Evolutionary conservation across 2,329 filamentous ascomycete genomes (phyloP).

Genomic region (Talaromyces sp.): DNA sequence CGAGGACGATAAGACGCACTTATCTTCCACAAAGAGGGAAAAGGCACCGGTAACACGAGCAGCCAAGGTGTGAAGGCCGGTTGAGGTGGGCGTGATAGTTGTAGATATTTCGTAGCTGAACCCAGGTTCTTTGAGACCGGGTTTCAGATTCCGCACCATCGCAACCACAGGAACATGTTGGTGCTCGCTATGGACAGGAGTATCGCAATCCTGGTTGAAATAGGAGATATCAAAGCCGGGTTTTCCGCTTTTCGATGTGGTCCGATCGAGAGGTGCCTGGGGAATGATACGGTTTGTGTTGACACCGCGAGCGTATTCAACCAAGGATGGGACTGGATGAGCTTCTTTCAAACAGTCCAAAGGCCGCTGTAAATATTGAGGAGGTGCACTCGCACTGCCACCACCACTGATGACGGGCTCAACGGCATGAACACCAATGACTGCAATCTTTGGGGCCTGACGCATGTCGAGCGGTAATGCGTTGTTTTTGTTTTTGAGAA

Average conservation of each 20-base stretch:
- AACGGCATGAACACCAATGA: constrained; percentile 2
- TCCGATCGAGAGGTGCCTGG: background rate
- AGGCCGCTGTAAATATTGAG: constrained; percentile 17
- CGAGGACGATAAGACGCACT: background rate
- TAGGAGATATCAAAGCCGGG: background rate
- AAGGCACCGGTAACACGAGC: background rate
- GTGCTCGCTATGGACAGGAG: constrained; percentile 8
- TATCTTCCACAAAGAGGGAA: background rate
- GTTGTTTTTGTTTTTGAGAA: background rate
- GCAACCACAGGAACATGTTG: constrained; percentile 12
- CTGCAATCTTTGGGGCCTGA: background rate
- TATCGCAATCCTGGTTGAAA: background rate
- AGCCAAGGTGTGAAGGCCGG: background rate
- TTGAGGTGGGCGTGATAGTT: background rate
- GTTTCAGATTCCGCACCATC: constrained; percentile 17
- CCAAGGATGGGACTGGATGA: constrained; percentile 13
- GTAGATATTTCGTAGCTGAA: constrained; percentile 11
- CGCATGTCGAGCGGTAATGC: constrained; percentile 1
- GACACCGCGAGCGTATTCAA: constrained; percentile 13
- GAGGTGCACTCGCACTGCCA: constrained; percentile 17
- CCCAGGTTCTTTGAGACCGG: constrained; percentile 12
- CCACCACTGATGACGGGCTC: constrained; percentile 16
- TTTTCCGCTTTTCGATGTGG: background rate
- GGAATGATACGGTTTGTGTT: constrained; percentile 15
- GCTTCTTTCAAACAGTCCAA: constrained; percentile 15